Evolutionary conservation across 306 rosid species (phyloP).

Genomic region (Myrica gale): DNA sequence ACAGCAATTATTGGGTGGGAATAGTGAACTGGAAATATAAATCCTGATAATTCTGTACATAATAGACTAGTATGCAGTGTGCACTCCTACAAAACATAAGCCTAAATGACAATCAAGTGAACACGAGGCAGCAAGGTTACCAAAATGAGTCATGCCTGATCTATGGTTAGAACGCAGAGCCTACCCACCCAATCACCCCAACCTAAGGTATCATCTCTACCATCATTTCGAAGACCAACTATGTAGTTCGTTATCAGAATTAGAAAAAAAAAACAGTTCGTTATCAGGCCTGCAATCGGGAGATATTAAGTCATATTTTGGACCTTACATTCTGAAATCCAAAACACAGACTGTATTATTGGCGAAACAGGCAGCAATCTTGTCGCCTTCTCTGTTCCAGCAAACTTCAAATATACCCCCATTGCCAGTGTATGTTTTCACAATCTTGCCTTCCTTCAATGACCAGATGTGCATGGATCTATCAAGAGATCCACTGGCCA

Average conservation of each 20-base stretch:
- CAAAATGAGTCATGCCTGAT: background rate
- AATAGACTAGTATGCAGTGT: background rate
- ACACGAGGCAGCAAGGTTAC: background rate
- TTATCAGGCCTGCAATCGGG: background rate
- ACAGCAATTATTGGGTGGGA: background rate
- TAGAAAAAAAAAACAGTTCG: too few species aligned
- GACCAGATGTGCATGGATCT: constrained; percentile 86
- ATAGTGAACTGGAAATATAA: background rate
- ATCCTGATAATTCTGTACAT: constrained; percentile 16
- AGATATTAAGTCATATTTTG: background rate
- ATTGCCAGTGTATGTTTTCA: constrained; percentile 73
- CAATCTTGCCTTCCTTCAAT: constrained; percentile 80
- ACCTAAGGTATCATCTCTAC: constrained; percentile 4
- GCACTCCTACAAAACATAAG: constrained; percentile 10
- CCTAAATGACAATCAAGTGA: constrained; percentile 8
- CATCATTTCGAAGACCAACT: constrained; percentile 1
- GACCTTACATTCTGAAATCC: constrained; percentile 49
- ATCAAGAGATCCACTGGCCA: constrained; percentile 93
- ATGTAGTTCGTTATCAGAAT: background rate
- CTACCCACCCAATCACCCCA: constrained; percentile 17
- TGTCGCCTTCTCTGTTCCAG: constrained; percentile 93
- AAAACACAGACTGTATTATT: constrained; percentile 80
- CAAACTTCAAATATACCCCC: constrained; percentile 97
- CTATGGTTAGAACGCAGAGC: constrained; percentile 22
- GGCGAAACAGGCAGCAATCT: constrained; percentile 87